Conservation (phyloP, 2,329 filamentous ascomycete species). For the Reticulascus tulasneorum region DNA sequence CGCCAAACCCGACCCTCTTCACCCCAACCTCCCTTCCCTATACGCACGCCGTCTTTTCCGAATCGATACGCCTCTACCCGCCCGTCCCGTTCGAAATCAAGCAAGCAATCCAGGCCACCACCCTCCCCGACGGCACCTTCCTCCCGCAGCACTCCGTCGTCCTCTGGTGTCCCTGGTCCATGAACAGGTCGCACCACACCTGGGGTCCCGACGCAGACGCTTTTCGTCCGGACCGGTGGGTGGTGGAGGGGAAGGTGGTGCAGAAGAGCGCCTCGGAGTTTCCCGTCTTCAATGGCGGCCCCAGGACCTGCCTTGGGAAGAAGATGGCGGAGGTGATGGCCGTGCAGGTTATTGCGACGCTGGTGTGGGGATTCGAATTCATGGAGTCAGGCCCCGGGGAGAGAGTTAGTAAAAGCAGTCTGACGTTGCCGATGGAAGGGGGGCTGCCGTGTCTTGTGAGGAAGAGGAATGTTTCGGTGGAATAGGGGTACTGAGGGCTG, state of each 20-base stretch:
- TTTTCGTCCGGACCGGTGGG: conserved; percentile 56
- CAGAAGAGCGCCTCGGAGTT: conserved; percentile 50
- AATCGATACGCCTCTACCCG: conserved; percentile 57
- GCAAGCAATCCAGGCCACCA: conserved; percentile 47
- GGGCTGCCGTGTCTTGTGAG: conserved; percentile 47
- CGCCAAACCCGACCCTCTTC: conserved; percentile 9
- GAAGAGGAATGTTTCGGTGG: conserved; percentile 1
- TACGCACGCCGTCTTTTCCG: conserved; percentile 58
- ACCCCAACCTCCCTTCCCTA: conserved; percentile 47
- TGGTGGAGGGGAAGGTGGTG: conserved; percentile 37
- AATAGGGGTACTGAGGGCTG: not conserved
- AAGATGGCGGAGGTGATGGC: conserved; percentile 61
- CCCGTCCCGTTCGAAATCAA: conserved; percentile 65
- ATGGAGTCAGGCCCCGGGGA: conserved; percentile 37
- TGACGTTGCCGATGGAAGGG: conserved; percentile 61
- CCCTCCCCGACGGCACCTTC: conserved; percentile 57
- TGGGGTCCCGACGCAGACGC: conserved; percentile 55
- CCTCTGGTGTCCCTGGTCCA: conserved; percentile 62
- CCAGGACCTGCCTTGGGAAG: conserved; percentile 58
- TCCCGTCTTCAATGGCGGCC: conserved; percentile 62
- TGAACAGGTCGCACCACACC: conserved; percentile 52
- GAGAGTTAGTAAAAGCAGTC: conserved; percentile 54
- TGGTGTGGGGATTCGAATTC: conserved; percentile 50
- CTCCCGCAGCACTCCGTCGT: conserved; percentile 51
- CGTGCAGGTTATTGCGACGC: conserved; percentile 49